phyloP scores from a whole-genome alignment of 176 grass and related monocot genomes.

The Pontederia paniculata region DNA sequence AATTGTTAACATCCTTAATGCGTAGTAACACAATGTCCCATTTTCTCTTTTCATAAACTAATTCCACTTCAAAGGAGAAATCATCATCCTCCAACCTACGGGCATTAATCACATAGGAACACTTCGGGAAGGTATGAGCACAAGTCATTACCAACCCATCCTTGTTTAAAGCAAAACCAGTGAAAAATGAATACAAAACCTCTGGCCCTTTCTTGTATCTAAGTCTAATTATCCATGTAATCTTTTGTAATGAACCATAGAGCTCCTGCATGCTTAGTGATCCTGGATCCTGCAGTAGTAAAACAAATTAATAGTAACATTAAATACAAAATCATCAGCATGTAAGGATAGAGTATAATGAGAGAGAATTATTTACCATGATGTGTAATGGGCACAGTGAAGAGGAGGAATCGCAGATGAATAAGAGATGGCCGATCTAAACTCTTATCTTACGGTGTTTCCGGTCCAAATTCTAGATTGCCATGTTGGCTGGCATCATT shows the following conservation, averaged over 20 bases:
- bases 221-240: neutral
- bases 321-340: too few relatives aligned
- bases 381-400: too few relatives aligned
- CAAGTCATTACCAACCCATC: neutral
- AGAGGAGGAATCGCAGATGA: too few relatives aligned
- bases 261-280: neutral
- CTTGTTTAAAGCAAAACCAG: neutral
- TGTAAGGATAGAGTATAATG: too few relatives aligned
- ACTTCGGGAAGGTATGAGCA: neutral
- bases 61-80: neutral
- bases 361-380: too few relatives aligned
- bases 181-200: neutral
- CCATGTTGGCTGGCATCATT: too few relatives aligned
- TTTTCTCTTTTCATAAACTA: neutral
- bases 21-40: neutral
- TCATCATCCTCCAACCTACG: neutral
- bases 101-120: neutral
- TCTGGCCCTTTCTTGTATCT: neutral
- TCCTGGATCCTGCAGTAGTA: neutral
- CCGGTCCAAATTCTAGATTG: too few relatives aligned
- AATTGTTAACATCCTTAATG: neutral
- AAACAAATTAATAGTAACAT: too few relatives aligned
- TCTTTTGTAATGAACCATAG: neutral
- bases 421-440: too few relatives aligned
- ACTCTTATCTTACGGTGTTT: too few relatives aligned